A percentile compares a stretch with the other conserved stretches of the same genome.
These are phyloP conservation scores for Hymenoscyphus linearis DNA, from an alignment of 2,329 filamentous ascomycete genomes.

Conservation along the genomic window DNA sequence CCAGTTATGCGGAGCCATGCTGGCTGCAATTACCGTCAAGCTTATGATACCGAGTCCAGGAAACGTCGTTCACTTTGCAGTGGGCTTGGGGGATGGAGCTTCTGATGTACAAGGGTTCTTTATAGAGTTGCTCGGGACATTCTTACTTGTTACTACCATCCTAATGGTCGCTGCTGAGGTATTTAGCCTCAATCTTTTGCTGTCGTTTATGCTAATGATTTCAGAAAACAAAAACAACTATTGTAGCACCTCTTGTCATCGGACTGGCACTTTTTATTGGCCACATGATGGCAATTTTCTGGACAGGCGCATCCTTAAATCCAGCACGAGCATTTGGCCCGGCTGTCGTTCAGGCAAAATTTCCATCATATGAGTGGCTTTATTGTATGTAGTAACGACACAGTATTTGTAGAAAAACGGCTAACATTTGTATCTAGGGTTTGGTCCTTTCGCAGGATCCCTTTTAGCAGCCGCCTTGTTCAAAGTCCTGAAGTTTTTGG, in stretches of 20 bases:
- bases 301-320: constrained; percentile 44
- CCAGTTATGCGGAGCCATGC: constrained; percentile 26
- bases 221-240: constrained; percentile 41
- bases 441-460: constrained; percentile 47
- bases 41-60: constrained; percentile 32
- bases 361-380: constrained; percentile 42
- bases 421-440: constrained; percentile 25
- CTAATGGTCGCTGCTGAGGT: constrained; percentile 16
- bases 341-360: constrained; percentile 37
- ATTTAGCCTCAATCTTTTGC: neutral
- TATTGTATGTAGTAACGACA: constrained; percentile 31
- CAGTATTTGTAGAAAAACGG: neutral
- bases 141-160: constrained; percentile 2
- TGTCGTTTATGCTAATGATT: neutral
- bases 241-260: constrained; percentile 44
- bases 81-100: constrained; percentile 7
- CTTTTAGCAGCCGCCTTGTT: constrained; percentile 46
- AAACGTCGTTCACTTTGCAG: constrained; percentile 7
- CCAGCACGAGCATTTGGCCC: constrained; percentile 44
- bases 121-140: constrained; percentile 1
- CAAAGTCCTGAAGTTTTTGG: constrained; percentile 44
- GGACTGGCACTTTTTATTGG: constrained; percentile 41
- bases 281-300: constrained; percentile 36
- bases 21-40: constrained; percentile 34
- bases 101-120: constrained; percentile 3